Evolutionary conservation across 306 rosid species (phyloP), one percentile per base, ranked within the genome.

Genomic region (Trichosanthes cucumerina): DNA sequence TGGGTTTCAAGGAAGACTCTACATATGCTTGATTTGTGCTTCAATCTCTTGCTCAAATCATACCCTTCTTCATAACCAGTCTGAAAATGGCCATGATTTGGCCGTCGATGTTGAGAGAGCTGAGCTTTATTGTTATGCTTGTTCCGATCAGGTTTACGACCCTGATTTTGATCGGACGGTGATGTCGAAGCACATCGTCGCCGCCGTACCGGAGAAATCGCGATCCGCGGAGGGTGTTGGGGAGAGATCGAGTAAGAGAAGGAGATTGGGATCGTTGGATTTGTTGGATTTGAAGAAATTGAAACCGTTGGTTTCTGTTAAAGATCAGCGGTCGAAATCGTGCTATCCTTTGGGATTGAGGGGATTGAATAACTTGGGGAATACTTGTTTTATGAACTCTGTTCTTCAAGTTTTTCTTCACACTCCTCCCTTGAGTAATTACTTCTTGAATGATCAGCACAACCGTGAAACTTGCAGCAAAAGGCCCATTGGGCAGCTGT

Each of bases 321-420:
- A 81, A 50, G 92, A 93, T 88, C 86, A 65, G 58, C 87, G 88
- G 85, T 91, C 84, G 21, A 91, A 93, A 79, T 90, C 97, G 4
- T 93, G 98, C 78, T 90, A 90, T 78, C 96, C 97, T 77, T 58
- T 84, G 82, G 97, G 93, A 57, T 89, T 93, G 84, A 93, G 98
- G 84, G 98, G 97, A 7, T 88, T 93, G 88, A 93, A 89, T 87
- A 89, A 91, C 80, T 83, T 93, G 81, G 97, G 96, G 28, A 93
- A 81, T 65, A 91, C 98, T 76, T 91, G 97, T 79, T 93, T 91
- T 83, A 89, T 93, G 98, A 93, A 91, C 80, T 93, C 97, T 76
- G 96, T 93, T 76, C 62, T 93, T 89, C 98, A 91, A 81, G 98
- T 90, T n/a, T 79, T 93, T 69, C 68, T 91, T 28, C 92, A 90